A percentile compares a stretch with the other conserved stretches of the same genome.
Conservation (phyloP, 345 rosid species). For the Boechera retrofracta region DNA sequence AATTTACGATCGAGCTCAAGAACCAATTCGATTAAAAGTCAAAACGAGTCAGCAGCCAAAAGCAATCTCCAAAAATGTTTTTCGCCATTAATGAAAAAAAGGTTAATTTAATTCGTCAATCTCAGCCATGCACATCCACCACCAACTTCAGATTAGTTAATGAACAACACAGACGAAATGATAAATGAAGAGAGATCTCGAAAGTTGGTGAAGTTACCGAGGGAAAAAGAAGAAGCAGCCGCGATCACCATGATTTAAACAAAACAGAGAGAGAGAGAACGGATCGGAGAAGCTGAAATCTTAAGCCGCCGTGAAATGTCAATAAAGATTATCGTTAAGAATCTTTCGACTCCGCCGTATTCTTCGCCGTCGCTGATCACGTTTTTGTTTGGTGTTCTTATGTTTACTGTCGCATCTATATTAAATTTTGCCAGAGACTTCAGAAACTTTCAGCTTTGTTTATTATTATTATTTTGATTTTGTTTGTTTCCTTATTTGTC, state of each 20-base stretch:
- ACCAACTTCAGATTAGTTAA: slow-evolving; percentile 22
- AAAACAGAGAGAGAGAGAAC: slow-evolving; percentile 5
- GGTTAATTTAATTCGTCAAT: neutral
- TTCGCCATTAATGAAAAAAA: slow-evolving; percentile 15
- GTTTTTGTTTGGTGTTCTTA: slow-evolving; percentile 39
- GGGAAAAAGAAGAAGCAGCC: slow-evolving; percentile 64
- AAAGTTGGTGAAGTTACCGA: slow-evolving; percentile 52
- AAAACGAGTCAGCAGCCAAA: slow-evolving; percentile 12
- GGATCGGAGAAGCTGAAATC: slow-evolving; percentile 21
- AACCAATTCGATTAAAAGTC: slow-evolving; percentile 5
- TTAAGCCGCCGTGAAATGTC: slow-evolving; percentile 34
- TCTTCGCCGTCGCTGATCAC: slow-evolving; percentile 38
- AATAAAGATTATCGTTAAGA: neutral
- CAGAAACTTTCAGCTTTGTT: slow-evolving; percentile 26
- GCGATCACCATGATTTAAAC: slow-evolving; percentile 71
- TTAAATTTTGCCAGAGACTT: slow-evolving; percentile 35
- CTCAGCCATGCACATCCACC: slow-evolving; percentile 32
- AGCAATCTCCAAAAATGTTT: slow-evolving; percentile 18
- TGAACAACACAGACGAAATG: slow-evolving; percentile 8
- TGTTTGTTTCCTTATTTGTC: slow-evolving; percentile 18
- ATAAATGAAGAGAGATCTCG: slow-evolving; percentile 15
- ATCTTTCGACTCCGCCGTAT: slow-evolving; percentile 30
- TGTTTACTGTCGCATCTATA: slow-evolving; percentile 38
- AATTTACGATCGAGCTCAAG: slow-evolving; percentile 9
- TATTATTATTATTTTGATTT: neutral